Conservation (phyloP, 441 rosid genomes). For the Pelargonium australe region DNA sequence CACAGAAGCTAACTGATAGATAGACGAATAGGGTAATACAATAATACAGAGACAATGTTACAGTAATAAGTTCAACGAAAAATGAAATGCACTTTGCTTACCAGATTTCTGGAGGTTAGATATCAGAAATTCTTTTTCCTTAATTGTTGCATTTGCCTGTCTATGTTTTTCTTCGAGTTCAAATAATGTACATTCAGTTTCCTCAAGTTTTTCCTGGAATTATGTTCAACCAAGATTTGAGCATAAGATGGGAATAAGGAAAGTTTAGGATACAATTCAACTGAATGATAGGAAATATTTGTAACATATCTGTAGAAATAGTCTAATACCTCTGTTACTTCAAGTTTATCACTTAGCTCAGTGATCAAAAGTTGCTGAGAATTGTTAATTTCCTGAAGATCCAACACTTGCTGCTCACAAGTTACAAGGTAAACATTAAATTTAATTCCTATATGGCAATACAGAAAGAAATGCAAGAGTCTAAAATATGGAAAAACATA, state of each 20-base stretch:
- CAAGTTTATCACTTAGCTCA: constrained; percentile 22
- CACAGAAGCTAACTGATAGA: not conserved
- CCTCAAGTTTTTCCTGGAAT: constrained; percentile 69
- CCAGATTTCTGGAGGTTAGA: constrained; percentile 86
- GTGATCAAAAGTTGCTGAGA: constrained; percentile 23
- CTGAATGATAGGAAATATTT: not conserved
- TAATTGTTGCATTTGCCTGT: constrained; percentile 83
- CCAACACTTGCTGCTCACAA: constrained; percentile 23
- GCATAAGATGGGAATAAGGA: not conserved
- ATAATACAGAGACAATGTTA: not conserved
- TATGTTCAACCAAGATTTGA: constrained; percentile 4
- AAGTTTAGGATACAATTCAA: not conserved
- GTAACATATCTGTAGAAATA: not conserved
- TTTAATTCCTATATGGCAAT: not conserved
- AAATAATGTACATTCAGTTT: constrained; percentile 64
- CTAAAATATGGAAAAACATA: constrained; percentile 10
- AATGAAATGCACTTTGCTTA: constrained; percentile 22
- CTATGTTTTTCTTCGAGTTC: constrained; percentile 90
- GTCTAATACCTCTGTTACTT: constrained; percentile 22
- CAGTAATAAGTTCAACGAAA: too few relatives aligned
- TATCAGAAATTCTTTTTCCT: constrained; percentile 87
- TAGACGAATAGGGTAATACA: not conserved
- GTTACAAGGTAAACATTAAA: not conserved
- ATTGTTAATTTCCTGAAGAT: constrained; percentile 23
- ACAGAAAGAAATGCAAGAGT: not conserved